Conservation (phyloP, 768 basidiomycete species). For the Hydnum rufescens region DNA sequence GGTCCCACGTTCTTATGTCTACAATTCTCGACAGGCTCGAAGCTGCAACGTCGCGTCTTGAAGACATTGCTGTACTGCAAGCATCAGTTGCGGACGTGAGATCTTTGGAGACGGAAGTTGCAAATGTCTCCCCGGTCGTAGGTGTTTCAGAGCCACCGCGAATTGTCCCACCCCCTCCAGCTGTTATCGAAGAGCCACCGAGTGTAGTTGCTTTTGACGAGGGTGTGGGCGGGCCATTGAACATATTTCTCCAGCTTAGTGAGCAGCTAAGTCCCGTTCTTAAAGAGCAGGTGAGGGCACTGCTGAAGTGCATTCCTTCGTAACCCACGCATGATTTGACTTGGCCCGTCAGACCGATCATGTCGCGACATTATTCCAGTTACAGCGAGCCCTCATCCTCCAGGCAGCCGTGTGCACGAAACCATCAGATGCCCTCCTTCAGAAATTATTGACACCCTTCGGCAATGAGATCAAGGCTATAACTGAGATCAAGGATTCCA, state of each 20-base stretch:
- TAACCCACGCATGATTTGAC: too few relatives aligned
- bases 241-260: conserved; percentile 55
- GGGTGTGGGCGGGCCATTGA: conserved; percentile 41
- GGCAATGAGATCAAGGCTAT: conserved; percentile 55
- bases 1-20: neutral
- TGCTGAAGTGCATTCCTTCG: neutral
- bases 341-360: conserved; percentile 34
- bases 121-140: conserved; percentile 17
- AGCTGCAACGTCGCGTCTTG: conserved; percentile 84
- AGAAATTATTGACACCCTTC: conserved; percentile 42
- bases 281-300: conserved; percentile 48
- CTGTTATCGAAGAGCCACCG: conserved; percentile 26
- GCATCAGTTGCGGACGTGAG: conserved; percentile 14
- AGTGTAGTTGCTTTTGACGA: conserved; percentile 58
- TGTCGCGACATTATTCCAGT: conserved; percentile 43
- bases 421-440: conserved; percentile 39
- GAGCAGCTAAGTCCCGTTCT: conserved; percentile 51
- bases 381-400: conserved; percentile 48
- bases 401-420: conserved; percentile 57
- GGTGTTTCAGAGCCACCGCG: conserved; percentile 17
- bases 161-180: conserved; percentile 22
- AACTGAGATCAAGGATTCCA: conserved; percentile 62
- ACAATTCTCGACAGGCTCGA: conserved; percentile 36
- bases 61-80: conserved; percentile 54
- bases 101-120: conserved; percentile 14